Evolutionary conservation across 1,284 basidiomycete species (phyloP), one percentile per base, ranked within the genome.

Genomic region (Lentinula novae-zelandiae): DNA sequence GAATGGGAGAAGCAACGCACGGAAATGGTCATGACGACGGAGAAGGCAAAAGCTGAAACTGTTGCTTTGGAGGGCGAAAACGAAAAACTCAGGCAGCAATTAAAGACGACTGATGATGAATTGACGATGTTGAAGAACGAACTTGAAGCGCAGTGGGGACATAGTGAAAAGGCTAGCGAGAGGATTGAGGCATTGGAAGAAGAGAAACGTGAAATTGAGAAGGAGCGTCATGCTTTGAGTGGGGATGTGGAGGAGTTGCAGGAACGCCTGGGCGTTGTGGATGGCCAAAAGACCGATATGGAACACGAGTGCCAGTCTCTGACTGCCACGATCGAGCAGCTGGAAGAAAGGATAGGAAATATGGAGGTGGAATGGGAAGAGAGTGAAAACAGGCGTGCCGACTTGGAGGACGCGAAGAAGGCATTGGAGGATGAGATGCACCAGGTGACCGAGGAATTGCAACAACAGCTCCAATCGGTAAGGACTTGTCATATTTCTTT

Each of bases 111-210:
- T 57, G 79, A 83, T 27, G 77, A 82, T 42, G 83, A 86, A 67
- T 72, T 79, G 27, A 68, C 65, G 3, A 72, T 79, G 15, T 72
- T 87, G 58, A 82, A 82, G 70, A 72, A 75, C 1, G 84, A 88
- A 69, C 70, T 87, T 44, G 82, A 86, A 65, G 82, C 83, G 6
- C 86, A 85, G 69, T 86, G 85, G 81, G 76, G 78, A 56, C 76
- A 85, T 64, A 84, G 86, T 20, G 83, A 83, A 70, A 78, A 68
- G 48, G 69, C 72, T 12, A 68, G 74, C 15, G 80, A 80, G 53
- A 80, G 75, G 66, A 79, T 84, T 62, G 75, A 80, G 27, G 63
- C 62, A 10, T 63, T 77, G 36, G 67, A 73, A 55, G 67, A 68
- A 34, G 73, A 71, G 53, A 70, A 68, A 50, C 60, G 61, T n/a